These are phyloP conservation scores for Iris macrosiphon DNA, from an alignment of 106 monocot genomes.

Conservation along the genomic window DNA sequence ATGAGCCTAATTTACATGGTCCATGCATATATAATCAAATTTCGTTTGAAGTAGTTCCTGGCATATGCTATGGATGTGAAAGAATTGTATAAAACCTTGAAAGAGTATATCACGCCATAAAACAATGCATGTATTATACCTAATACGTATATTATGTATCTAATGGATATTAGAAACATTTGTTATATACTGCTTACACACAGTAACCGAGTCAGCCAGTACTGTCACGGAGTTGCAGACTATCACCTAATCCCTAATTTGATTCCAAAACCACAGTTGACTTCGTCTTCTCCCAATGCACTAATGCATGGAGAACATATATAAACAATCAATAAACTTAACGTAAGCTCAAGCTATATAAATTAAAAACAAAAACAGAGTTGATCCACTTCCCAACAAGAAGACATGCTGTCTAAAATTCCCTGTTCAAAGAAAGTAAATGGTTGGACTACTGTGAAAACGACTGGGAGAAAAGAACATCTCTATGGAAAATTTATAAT, in stretches of 20 bases:
- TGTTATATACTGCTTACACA: too few relatives aligned
- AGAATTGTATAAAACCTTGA: too few relatives aligned
- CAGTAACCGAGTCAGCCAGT: not conserved
- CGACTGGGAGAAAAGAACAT: not conserved
- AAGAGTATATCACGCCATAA: too few relatives aligned
- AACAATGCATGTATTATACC: too few relatives aligned
- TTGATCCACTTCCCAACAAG: not conserved
- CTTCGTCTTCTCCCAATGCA: not conserved
- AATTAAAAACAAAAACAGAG: not conserved
- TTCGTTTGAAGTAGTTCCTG: too few relatives aligned
- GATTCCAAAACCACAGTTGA: slow-evolving; percentile 4
- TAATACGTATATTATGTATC: too few relatives aligned
- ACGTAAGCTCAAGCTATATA: not conserved
- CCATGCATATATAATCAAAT: too few relatives aligned
- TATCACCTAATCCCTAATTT: not conserved
- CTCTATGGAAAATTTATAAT: not conserved
- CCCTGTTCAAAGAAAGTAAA: not conserved
- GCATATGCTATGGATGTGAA: too few relatives aligned
- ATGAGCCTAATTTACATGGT: too few relatives aligned
- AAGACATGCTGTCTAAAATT: not conserved
- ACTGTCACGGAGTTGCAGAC: not conserved
- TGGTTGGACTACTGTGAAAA: not conserved
- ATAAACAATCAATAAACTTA: not conserved
- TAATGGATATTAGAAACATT: too few relatives aligned
- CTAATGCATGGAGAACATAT: too few relatives aligned